These are phyloP conservation scores for Chiua virens DNA, from an alignment of 768 basidiomycete genomes.

Conservation along the genomic window DNA sequence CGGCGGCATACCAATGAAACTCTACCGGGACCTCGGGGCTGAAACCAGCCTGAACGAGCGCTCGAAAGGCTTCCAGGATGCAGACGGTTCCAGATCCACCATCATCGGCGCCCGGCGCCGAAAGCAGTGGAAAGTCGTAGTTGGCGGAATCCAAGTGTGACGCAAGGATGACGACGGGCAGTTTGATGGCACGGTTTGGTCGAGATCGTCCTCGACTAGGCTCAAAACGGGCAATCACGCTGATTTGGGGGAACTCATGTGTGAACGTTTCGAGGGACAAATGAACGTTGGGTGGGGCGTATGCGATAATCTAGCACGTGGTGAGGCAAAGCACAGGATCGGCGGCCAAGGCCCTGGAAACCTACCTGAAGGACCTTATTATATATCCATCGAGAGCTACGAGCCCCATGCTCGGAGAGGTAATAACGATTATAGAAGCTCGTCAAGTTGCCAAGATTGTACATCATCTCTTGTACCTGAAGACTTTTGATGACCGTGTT, in stretches of 20 bases:
- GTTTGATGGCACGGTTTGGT: slow-evolving; percentile 4
- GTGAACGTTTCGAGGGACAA: slow-evolving; percentile 24
- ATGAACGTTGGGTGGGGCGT: slow-evolving; percentile 9
- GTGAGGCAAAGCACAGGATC: background rate
- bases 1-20: slow-evolving; percentile 85
- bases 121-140: slow-evolving; percentile 37
- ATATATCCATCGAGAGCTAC: slow-evolving; percentile 40
- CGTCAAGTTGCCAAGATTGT: slow-evolving; percentile 36
- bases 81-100: slow-evolving; percentile 69
- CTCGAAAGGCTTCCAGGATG: slow-evolving; percentile 77
- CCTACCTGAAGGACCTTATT: slow-evolving; percentile 16
- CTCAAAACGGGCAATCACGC: slow-evolving; percentile 28
- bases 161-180: slow-evolving; percentile 38
- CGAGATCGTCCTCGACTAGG: slow-evolving; percentile 1
- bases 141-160: slow-evolving; percentile 47
- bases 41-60: slow-evolving; percentile 67
- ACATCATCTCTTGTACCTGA: slow-evolving; percentile 33
- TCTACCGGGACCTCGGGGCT: slow-evolving; percentile 64
- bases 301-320: slow-evolving; percentile 7
- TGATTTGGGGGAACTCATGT: slow-evolving; percentile 19
- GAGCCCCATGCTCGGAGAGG: slow-evolving; percentile 34
- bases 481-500: background rate
- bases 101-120: slow-evolving; percentile 51
- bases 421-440: slow-evolving; percentile 36
- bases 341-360: background rate